These are phyloP conservation scores for Lactarius pseudohatsudake DNA, from an alignment of 768 basidiomycete species.

Conservation along the genomic window DNA sequence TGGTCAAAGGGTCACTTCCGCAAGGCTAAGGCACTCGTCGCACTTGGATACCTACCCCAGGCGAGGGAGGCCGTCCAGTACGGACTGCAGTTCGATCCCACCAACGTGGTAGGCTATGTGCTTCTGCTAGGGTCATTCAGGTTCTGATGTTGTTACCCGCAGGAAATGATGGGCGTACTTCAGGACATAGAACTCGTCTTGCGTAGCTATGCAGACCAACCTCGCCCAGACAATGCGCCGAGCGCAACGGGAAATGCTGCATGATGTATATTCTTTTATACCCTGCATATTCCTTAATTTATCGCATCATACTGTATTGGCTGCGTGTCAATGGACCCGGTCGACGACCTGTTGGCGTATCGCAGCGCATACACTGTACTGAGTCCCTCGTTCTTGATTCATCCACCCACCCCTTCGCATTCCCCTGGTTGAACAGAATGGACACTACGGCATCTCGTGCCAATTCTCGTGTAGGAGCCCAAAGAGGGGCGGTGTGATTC, in stretches of 20 bases:
- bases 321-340: not conserved
- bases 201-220: constrained; percentile 21
- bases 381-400: not conserved
- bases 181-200: constrained; percentile 25
- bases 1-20: constrained; percentile 98
- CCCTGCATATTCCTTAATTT: constrained; percentile 2
- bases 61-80: constrained; percentile 80
- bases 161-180: constrained; percentile 29
- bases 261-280: constrained; percentile 13
- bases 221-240: constrained; percentile 1
- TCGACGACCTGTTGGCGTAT: not conserved
- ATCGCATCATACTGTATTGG: not conserved
- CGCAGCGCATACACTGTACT: not conserved
- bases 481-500: not conserved
- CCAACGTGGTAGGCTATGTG: constrained; percentile 47
- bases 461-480: not conserved
- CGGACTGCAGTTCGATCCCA: constrained; percentile 83
- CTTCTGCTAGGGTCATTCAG: not conserved
- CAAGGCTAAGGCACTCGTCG: constrained; percentile 85
- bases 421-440: not conserved
- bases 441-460: too few relatives aligned
- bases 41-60: constrained; percentile 64
- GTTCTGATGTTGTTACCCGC: constrained; percentile 6
- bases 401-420: not conserved
- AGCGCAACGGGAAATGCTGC: constrained; percentile 7